These are phyloP conservation scores for Aspergillus bertholletiae DNA, from an alignment of 495 filamentous ascomycete genomes.

Conservation along the genomic window DNA sequence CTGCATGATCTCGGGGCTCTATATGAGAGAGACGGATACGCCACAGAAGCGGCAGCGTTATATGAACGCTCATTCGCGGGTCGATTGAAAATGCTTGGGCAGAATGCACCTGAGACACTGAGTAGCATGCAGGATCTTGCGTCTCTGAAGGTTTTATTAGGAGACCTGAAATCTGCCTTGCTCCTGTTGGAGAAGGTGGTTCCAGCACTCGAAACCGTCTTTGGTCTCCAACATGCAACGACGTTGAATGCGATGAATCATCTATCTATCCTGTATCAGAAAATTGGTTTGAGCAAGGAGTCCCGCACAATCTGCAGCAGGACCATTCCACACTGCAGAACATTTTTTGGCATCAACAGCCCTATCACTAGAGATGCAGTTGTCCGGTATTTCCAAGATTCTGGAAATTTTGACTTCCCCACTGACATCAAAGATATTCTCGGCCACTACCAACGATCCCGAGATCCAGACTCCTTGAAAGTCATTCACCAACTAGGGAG, in stretches of 20 bases:
- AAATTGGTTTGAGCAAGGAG: conserved; percentile 26
- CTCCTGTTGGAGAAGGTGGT: conserved; percentile 27
- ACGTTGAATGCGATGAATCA: conserved; percentile 29
- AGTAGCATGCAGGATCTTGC: conserved; percentile 31
- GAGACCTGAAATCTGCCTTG: conserved; percentile 27
- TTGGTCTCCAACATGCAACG: conserved; percentile 25
- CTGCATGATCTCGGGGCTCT: conserved; percentile 25
- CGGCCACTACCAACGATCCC: conserved; percentile 23
- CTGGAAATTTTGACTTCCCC: conserved; percentile 30
- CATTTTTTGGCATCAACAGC: conserved; percentile 23
- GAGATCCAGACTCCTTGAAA: conserved; percentile 19
- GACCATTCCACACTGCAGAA: conserved; percentile 26
- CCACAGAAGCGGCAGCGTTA: conserved; percentile 27
- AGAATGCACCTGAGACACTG: conserved; percentile 28
- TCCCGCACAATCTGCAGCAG: conserved; percentile 18
- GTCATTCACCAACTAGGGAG: conserved; percentile 29
- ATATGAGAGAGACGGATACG: conserved; percentile 28
- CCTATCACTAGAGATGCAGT: conserved; percentile 23
- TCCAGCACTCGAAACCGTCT: conserved; percentile 27
- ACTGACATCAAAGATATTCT: conserved; percentile 24
- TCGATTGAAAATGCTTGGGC: conserved; percentile 24
- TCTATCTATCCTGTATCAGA: conserved; percentile 25
- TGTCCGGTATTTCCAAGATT: conserved; percentile 23
- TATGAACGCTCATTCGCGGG: conserved; percentile 31
- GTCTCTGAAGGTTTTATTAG: conserved; percentile 21